These are phyloP conservation scores for Eucalyptus tenuipes DNA, from an alignment of 345 rosid genomes.

Conservation along the genomic window DNA sequence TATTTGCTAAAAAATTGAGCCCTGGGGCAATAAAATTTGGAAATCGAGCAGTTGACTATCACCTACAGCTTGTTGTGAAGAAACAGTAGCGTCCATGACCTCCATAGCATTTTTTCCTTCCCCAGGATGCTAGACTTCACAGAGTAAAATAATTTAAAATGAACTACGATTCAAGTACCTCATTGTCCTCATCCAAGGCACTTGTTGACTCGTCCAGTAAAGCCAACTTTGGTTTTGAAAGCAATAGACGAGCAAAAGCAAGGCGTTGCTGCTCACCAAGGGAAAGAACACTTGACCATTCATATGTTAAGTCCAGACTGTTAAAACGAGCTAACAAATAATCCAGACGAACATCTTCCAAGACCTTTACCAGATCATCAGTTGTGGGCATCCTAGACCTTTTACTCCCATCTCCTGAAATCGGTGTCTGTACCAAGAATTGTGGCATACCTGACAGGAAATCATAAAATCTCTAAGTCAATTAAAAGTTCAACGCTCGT, in stretches of 20 bases:
- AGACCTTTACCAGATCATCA: slow-evolving; percentile 45
- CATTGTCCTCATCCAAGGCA: slow-evolving; percentile 88
- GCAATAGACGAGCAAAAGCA: slow-evolving; percentile 79
- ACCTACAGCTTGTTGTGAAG: neutral
- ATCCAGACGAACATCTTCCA: slow-evolving; percentile 68
- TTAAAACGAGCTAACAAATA: slow-evolving; percentile 56
- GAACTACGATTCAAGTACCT: slow-evolving; percentile 27
- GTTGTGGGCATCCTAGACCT: slow-evolving; percentile 40
- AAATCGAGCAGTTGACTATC: neutral
- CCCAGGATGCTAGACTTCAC: neutral
- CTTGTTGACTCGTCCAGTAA: slow-evolving; percentile 89
- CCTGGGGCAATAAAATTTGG: neutral
- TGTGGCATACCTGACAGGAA: slow-evolving; percentile 30
- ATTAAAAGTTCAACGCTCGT: neutral
- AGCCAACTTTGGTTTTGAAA: slow-evolving; percentile 71
- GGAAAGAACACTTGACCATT: slow-evolving; percentile 97
- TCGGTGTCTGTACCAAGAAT: slow-evolving; percentile 20
- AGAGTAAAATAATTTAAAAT: neutral
- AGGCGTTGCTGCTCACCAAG: slow-evolving; percentile 97
- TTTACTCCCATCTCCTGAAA: slow-evolving; percentile 5
- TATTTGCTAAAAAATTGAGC: neutral
- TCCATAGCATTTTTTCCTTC: neutral
- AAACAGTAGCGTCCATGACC: neutral
- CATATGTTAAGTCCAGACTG: slow-evolving; percentile 51
- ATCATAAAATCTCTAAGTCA: neutral